Evolutionary conservation across 805 yeast species (phyloP).

Genomic region (Pichia deserticola): DNA sequence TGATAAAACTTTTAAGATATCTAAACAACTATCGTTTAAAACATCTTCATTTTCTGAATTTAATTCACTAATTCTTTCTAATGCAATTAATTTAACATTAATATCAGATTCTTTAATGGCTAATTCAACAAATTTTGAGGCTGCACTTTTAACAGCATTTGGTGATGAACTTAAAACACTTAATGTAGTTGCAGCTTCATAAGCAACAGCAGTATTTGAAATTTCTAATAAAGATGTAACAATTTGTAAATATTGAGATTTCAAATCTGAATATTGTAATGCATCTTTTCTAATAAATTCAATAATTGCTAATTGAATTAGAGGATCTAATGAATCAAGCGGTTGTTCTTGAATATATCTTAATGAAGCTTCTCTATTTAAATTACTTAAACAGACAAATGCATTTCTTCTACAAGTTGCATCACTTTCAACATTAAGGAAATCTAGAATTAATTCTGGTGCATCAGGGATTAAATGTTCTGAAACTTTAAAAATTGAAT

Average conservation of each 20-base stretch:
- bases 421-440: conserved; percentile 78
- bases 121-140: conserved; percentile 76
- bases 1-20: conserved; percentile 76
- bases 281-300: conserved; percentile 89
- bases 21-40: conserved; percentile 76
- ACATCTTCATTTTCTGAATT: conserved; percentile 72
- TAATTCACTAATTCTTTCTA: conserved; percentile 76
- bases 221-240: conserved; percentile 68
- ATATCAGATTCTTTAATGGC: conserved; percentile 92
- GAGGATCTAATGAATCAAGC: conserved; percentile 65
- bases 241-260: conserved; percentile 63
- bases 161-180: conserved; percentile 52
- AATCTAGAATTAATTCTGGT: conserved; percentile 68
- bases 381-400: conserved; percentile 73
- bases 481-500: conserved; percentile 72
- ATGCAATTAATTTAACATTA: conserved; percentile 86
- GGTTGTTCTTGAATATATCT: conserved; percentile 68
- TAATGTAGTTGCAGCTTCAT: conserved; percentile 85
- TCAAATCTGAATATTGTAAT: conserved; percentile 51
- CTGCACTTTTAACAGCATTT: conserved; percentile 66
- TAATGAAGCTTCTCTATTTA: conserved; percentile 81
- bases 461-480: conserved; percentile 93
- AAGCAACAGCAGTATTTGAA: conserved; percentile 64
- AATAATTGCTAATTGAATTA: conserved; percentile 81
- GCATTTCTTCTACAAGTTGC: conserved; percentile 95